These are phyloP conservation scores for Rosa hybrid DNA, from an alignment of 331 rosid genomes.

Conservation along the genomic window DNA sequence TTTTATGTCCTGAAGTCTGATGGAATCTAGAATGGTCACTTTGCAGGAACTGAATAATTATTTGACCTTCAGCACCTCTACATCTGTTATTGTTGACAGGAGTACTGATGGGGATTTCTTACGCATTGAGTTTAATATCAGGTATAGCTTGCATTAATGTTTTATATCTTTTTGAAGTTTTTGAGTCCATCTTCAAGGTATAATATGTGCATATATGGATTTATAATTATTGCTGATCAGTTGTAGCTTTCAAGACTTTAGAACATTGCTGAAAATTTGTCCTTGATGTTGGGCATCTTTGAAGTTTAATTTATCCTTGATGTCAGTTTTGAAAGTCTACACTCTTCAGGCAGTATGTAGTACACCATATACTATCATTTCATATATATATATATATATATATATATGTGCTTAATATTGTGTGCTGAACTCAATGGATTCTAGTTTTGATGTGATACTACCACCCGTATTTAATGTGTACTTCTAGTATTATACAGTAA, in stretches of 20 bases:
- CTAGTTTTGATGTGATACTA: neutral
- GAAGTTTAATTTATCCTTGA: neutral
- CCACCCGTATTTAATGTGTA: neutral
- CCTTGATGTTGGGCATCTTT: neutral
- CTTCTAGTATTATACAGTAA: neutral
- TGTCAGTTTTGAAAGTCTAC: neutral
- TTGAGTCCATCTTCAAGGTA: neutral
- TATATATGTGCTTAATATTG: too few relatives aligned
- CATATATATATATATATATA: neutral
- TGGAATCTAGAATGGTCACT: constrained; percentile 3
- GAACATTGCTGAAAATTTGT: constrained; percentile 4
- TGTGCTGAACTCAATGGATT: neutral
- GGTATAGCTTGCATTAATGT: constrained; percentile 38
- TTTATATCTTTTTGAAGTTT: constrained; percentile 25
- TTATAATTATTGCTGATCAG: neutral
- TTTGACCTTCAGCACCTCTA: constrained; percentile 69
- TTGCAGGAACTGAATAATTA: constrained; percentile 78
- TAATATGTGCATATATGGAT: constrained; percentile 8
- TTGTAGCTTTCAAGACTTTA: constrained; percentile 20
- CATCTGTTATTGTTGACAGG: constrained; percentile 81
- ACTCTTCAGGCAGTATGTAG: neutral
- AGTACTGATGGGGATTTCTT: constrained; percentile 84
- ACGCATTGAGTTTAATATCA: constrained; percentile 76
- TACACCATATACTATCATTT: neutral
- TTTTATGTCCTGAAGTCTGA: constrained; percentile 1